Evolutionary conservation across 2,329 filamentous ascomycete species (phyloP), one percentile per base, ranked within the genome.

Genomic region (Graphiopsis chlorocephala): DNA sequence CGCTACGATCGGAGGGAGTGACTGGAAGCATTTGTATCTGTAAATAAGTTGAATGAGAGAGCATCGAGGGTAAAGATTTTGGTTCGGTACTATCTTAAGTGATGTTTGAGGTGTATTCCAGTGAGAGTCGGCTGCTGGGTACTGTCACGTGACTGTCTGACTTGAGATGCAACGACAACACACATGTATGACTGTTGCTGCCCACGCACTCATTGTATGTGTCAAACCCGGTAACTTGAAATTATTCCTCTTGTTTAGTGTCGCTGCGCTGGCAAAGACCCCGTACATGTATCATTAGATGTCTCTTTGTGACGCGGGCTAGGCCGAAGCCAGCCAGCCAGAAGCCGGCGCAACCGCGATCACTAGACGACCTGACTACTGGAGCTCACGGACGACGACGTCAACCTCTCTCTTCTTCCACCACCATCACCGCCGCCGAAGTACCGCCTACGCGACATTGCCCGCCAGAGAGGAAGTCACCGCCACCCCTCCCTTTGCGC

Each of bases 11-110:
- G 55, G 48, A 25, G 12, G 29, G 59, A 42, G 58, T 52, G 47
- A 35, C 7, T 52, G 42, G 58, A 61, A 61, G 47, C 28, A 64
- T 28, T 38, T 62, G 59, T 62, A 45, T 61, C 33, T 69, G 68
- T 69, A 69, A 58, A 69, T 68, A 68, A 59, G 33, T 15, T 28
- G 58, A 66, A 64, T 58, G 60, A 29, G 60, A 62, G 50, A 33
- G 11, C 23, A 26, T 55, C 23, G 48, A 55, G 38, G 35, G 33
- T 10, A 45, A 23, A 45, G 14, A 47, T 29, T 11, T 2, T 55
- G 60, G 20, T 10, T 17, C 38, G n/a, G n/a, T 25, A 6, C 12
- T 25, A 6, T 25, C 6, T 28, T 61, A 4, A 33, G 17, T 42
- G 14, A 31, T 26, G n/a, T 26, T 29, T 28, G 15, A 52, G 11